Percentiles rank a stretch among this genome's conserved stretches.
Conservation (phyloP, 2,329 filamentous ascomycete genomes). For the Pseudogymnoascus sp. region DNA sequence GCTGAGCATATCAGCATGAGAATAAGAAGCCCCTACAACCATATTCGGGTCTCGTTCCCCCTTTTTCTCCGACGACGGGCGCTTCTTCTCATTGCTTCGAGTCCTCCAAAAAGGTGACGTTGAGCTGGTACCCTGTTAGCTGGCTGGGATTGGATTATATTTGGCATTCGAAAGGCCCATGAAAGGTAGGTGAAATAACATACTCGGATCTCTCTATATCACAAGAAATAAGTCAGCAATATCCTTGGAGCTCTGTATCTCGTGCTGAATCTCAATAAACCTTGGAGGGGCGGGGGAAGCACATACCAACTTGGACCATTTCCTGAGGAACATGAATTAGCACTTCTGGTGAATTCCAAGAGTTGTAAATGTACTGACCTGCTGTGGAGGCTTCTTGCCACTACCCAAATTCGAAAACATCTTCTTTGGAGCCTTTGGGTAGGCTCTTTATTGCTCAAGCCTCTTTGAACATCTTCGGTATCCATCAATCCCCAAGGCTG, state of each 20-base stretch:
- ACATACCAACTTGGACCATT: conserved; percentile 99
- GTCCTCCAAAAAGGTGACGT: conserved; percentile 83
- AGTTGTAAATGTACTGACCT: conserved; percentile 47
- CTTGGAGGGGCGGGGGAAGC: conserved; percentile 26
- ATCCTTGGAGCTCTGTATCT: conserved; percentile 12
- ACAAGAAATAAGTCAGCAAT: conserved; percentile 19
- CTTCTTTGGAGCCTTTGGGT: not conserved
- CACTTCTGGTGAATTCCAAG: conserved; percentile 13
- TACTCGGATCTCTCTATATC: conserved; percentile 57
- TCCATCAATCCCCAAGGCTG: conserved; percentile 10
- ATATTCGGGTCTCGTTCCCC: conserved; percentile 56
- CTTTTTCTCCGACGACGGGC: conserved; percentile 47
- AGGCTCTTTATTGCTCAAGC: conserved; percentile 1
- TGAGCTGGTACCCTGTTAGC: conserved; percentile 49
- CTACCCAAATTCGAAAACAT: conserved; percentile 61
- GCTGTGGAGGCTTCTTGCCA: conserved; percentile 64
- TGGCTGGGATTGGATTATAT: conserved; percentile 11
- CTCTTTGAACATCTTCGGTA: conserved; percentile 7
- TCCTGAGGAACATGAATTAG: conserved; percentile 55
- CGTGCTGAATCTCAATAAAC: not conserved
- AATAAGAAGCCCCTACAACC: conserved; percentile 91
- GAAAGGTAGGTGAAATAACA: conserved; percentile 29
- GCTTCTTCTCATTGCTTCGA: conserved; percentile 50
- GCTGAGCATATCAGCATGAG: conserved; percentile 80
- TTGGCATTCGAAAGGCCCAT: conserved; percentile 6